Conservation (phyloP, 169 alveolate species). For the Eimeria tenella region DNA sequence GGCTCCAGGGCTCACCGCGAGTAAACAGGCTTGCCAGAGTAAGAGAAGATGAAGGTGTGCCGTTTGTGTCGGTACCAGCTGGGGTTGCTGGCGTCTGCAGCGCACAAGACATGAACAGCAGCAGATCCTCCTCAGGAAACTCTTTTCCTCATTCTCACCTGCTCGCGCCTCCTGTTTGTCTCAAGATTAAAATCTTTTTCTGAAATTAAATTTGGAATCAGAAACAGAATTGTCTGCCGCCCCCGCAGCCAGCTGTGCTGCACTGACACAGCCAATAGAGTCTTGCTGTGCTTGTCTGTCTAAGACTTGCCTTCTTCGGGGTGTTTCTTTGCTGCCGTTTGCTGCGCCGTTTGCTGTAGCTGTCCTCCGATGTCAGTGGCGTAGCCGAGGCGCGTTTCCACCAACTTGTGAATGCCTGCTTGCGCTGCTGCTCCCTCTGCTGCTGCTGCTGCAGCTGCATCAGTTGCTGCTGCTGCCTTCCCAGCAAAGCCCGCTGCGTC, state of each 20-base stretch:
- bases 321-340: slow-evolving; percentile 56
- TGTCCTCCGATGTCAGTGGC: slow-evolving; percentile 56
- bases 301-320: slow-evolving; percentile 64
- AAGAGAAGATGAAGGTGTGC: slow-evolving; percentile 90
- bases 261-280: background rate
- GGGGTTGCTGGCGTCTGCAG: slow-evolving; percentile 82
- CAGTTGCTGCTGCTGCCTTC: slow-evolving; percentile 7
- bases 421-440: background rate
- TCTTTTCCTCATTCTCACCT: too few relatives aligned
- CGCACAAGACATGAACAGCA: too few relatives aligned
- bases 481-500: background rate
- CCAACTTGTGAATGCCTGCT: slow-evolving; percentile 16
- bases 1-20: slow-evolving; percentile 75
- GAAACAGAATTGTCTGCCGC: too few relatives aligned
- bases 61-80: slow-evolving; percentile 85
- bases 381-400: slow-evolving; percentile 1
- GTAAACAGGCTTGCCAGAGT: slow-evolving; percentile 90
- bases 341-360: slow-evolving; percentile 52
- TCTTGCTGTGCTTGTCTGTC: background rate
- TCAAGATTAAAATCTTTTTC: too few relatives aligned
- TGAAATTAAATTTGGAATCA: too few relatives aligned
- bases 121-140: too few relatives aligned
- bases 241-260: too few relatives aligned
- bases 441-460: slow-evolving; percentile 5
- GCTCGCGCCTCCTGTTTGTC: too few relatives aligned